Evolutionary conservation across 148 eudicot species (phyloP).

Genomic region (Persicaria maculosa): DNA sequence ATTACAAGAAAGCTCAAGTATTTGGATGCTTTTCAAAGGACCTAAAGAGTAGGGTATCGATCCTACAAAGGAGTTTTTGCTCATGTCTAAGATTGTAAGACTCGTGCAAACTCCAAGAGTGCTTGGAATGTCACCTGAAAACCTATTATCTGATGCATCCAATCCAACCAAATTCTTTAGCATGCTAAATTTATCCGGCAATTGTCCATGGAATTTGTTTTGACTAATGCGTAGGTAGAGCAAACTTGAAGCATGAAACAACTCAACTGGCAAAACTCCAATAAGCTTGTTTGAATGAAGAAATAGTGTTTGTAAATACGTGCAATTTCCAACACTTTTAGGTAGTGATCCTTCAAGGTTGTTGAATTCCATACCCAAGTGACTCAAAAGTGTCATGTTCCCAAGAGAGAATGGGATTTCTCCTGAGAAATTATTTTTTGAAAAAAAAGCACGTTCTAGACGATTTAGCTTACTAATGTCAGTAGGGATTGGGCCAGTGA

Average conservation of each 20-base stretch:
- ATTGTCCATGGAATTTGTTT: slow-evolving; percentile 25
- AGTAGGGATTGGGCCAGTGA: too few species aligned
- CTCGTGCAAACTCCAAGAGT: slow-evolving; percentile 21
- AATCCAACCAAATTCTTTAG: slow-evolving; percentile 20
- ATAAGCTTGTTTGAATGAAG: slow-evolving; percentile 20
- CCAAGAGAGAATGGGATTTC: slow-evolving; percentile 24
- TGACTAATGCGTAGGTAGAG: neutral
- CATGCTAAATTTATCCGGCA: slow-evolving; percentile 24
- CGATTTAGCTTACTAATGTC: too few species aligned
- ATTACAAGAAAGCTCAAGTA: slow-evolving; percentile 30
- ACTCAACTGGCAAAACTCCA: slow-evolving; percentile 27
- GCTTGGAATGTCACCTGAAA: slow-evolving; percentile 25
- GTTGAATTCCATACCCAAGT: slow-evolving; percentile 14
- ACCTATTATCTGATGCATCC: slow-evolving; percentile 18
- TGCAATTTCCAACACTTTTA: slow-evolving; percentile 23
- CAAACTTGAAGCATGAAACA: slow-evolving; percentile 18
- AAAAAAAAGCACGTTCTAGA: too few species aligned
- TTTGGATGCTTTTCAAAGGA: slow-evolving; percentile 15
- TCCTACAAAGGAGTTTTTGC: slow-evolving; percentile 26
- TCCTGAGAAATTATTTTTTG: too few species aligned
- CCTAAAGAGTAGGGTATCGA: slow-evolving; percentile 22
- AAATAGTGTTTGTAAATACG: slow-evolving; percentile 12
- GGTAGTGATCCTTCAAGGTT: slow-evolving; percentile 25
- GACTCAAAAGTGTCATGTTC: slow-evolving; percentile 22
- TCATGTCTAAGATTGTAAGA: slow-evolving; percentile 16